Evolutionary conservation across 2,329 filamentous ascomycete species (phyloP), one percentile per base, ranked within the genome.

Genomic region (Botryotinia calthae): DNA sequence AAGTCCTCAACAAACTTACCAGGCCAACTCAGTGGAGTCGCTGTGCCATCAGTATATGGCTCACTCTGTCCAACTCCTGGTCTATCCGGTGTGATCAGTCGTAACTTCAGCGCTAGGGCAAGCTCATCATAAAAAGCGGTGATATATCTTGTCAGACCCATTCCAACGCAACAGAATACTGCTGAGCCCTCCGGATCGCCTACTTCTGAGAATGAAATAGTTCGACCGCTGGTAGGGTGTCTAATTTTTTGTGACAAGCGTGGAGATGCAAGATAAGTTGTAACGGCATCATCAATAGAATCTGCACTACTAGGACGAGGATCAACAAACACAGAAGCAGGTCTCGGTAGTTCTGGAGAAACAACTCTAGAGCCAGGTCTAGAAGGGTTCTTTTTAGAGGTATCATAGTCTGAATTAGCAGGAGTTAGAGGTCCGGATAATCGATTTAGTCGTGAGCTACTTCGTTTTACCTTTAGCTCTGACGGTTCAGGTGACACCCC

Each of bases 111-210:
- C 0, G 95, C 97, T 79, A 93, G 84, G 3, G 96, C 96, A 70
- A 99, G 85, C 81, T 99, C 96, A 81, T 99, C 96, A 80, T 98
- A 99, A 81, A 99, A 99, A 0, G 95, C 94, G 74, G 94, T 98
- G 74, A 99, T 93, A 81, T 96, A 99, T 82, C 96, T 89, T 18
- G 96, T 99, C 78, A 99, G 83, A 0, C 96, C 96, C 96, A 99
- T 99, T 31, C 96, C 96, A 4, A 99, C 94, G 79, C 96, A 99
- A 81, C 96, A 97, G 77, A 99, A 95, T 2, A 99, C 93, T 4
- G 94, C 95, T 76, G 92, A 95, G 1, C 96, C 96, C 61, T 95
- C 89, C 0, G 95, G 90, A 81, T 98, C 95, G 22, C 96, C 96
- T 4, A 99, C 96, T 81, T 99, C 96, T 0, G 95, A 98, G 80